Evolutionary conservation across 345 rosid genomes (phyloP).

Genomic region (Populus alba): DNA sequence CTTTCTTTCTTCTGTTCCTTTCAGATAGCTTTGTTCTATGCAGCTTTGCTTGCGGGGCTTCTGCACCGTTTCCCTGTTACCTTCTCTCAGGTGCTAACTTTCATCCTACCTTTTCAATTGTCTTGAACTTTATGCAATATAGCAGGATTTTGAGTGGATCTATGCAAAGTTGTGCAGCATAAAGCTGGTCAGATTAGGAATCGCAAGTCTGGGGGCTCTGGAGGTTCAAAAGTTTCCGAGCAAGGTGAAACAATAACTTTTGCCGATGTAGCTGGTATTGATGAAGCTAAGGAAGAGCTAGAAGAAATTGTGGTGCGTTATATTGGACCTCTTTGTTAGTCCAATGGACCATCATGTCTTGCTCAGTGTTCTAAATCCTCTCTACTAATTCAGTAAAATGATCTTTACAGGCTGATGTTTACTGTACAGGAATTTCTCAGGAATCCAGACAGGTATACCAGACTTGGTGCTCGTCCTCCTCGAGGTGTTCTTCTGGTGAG

Average conservation of each 20-base stretch:
- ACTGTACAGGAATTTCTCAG: conserved; percentile 79
- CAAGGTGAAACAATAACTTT: conserved; percentile 78
- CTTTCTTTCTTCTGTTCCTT: conserved; percentile 14
- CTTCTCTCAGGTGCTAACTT: conserved; percentile 64
- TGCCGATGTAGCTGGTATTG: conserved; percentile 96
- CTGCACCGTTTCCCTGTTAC: conserved; percentile 70
- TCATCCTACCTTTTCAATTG: conserved; percentile 1
- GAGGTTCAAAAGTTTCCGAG: conserved; percentile 57
- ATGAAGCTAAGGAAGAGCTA: conserved; percentile 97
- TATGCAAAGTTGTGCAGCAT: conserved; percentile 40
- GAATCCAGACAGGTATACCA: conserved; percentile 76
- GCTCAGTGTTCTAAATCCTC: neutral
- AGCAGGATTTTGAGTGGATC: conserved; percentile 17
- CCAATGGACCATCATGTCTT: conserved; percentile 1
- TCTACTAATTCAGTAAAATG: conserved; percentile 21
- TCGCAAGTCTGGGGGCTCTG: conserved; percentile 65
- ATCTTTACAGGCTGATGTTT: conserved; percentile 23
- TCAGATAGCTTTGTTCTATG: conserved; percentile 79
- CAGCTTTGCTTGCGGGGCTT: conserved; percentile 78
- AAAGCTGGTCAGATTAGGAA: conserved; percentile 76
- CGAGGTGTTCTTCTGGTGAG: conserved; percentile 95
- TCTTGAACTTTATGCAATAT: conserved; percentile 11
- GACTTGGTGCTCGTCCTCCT: conserved; percentile 97
- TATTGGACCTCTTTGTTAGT: conserved; percentile 5
- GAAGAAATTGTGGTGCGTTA: conserved; percentile 91